Percentiles rank a stretch among this genome's conserved stretches.
Conservation (phyloP, 1,139 yeast species). For the Hansenula sp. region DNA sequence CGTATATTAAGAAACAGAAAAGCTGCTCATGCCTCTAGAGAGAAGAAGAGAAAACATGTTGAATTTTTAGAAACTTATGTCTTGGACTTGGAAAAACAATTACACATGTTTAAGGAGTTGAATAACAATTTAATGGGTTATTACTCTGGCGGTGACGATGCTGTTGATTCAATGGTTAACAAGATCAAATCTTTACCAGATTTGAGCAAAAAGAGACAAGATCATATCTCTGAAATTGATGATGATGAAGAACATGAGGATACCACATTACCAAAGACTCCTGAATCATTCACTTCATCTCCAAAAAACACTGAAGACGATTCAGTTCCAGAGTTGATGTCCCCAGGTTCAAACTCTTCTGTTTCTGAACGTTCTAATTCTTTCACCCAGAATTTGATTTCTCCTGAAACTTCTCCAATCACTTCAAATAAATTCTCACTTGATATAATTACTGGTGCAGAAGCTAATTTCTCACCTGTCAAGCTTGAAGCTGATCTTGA, state of each 20-base stretch:
- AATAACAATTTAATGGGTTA: slow-evolving; percentile 9
- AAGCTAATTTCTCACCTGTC: neutral
- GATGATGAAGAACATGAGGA: neutral
- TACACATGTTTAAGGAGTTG: slow-evolving; percentile 15
- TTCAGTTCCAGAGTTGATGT: slow-evolving; percentile 13
- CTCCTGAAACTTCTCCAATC: slow-evolving; percentile 11
- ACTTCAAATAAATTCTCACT: slow-evolving; percentile 18
- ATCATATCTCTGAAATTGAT: slow-evolving; percentile 16
- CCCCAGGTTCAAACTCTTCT: slow-evolving; percentile 11
- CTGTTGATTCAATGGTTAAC: slow-evolving; percentile 14
- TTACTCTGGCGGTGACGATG: slow-evolving; percentile 17
- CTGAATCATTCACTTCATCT: slow-evolving; percentile 18
- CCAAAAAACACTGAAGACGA: slow-evolving; percentile 12
- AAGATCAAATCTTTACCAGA: slow-evolving; percentile 17
- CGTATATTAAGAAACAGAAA: slow-evolving; percentile 89
- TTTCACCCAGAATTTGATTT: slow-evolving; percentile 5
- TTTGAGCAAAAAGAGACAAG: slow-evolving; percentile 13
- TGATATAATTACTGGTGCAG: slow-evolving; percentile 15
- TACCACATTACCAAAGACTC: slow-evolving; percentile 19
- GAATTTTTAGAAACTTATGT: slow-evolving; percentile 76
- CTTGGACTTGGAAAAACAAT: slow-evolving; percentile 37
- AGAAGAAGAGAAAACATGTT: slow-evolving; percentile 90
- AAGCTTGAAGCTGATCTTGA: slow-evolving; percentile 1
- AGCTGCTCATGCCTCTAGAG: slow-evolving; percentile 97
- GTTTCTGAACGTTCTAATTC: slow-evolving; percentile 2